Conservation (phyloP, 805 yeast species). For the Saccharomycopsis malanga region DNA sequence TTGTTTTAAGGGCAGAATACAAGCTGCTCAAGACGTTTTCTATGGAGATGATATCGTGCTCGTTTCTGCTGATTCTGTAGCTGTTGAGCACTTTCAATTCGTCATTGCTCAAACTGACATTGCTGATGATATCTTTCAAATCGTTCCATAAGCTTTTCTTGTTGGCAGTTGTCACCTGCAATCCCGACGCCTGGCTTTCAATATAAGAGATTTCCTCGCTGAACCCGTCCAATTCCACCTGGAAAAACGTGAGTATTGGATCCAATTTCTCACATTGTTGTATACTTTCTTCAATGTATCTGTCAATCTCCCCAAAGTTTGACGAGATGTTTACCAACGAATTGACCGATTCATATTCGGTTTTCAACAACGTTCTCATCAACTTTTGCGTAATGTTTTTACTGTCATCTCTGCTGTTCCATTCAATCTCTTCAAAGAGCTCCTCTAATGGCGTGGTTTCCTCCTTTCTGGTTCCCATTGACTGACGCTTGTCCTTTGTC, state of each 20-base stretch:
- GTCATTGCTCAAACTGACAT: slow-evolving; percentile 57
- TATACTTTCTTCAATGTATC: slow-evolving; percentile 37
- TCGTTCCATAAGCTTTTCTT: slow-evolving; percentile 70
- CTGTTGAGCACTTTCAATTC: slow-evolving; percentile 42
- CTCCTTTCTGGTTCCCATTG: slow-evolving; percentile 5
- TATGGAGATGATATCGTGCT: slow-evolving; percentile 35
- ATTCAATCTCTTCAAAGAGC: slow-evolving; percentile 67
- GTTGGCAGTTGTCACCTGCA: slow-evolving; percentile 78
- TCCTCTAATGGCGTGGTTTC: slow-evolving; percentile 44
- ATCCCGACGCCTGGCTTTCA: slow-evolving; percentile 70
- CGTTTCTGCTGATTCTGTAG: slow-evolving; percentile 43
- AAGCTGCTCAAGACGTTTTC: slow-evolving; percentile 53
- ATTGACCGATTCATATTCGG: slow-evolving; percentile 57
- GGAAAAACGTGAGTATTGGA: slow-evolving; percentile 46
- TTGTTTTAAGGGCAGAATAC: slow-evolving; percentile 58
- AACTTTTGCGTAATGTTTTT: slow-evolving; percentile 51
- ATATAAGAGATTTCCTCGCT: slow-evolving; percentile 63
- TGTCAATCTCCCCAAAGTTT: slow-evolving; percentile 36
- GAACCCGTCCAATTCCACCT: slow-evolving; percentile 56
- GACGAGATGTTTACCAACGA: slow-evolving; percentile 45
- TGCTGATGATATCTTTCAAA: slow-evolving; percentile 56
- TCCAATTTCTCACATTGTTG: slow-evolving; percentile 49
- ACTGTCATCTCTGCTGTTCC: slow-evolving; percentile 66
- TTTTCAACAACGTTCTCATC: slow-evolving; percentile 47
- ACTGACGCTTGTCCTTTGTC: slow-evolving; percentile 1